Conservation (phyloP, 2,329 filamentous ascomycete genomes). For the Gnomoniopsis sp. region DNA sequence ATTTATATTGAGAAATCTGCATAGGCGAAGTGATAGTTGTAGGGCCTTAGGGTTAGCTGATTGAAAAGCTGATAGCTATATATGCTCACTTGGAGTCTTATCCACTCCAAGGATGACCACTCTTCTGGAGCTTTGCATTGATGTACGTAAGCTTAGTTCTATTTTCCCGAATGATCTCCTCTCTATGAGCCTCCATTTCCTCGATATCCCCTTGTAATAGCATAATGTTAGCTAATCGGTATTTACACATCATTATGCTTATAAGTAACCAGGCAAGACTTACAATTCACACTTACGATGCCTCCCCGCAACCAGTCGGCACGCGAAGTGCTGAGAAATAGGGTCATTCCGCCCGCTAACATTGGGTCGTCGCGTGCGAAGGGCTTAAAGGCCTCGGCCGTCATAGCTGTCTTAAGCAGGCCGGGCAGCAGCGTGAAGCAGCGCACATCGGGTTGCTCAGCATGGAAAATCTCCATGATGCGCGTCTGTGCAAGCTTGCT, state of each 20-base stretch:
- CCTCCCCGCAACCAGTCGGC: conserved; percentile 22
- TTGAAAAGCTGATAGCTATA: no score
- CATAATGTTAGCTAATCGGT: no score
- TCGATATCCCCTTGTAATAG: conserved; percentile 20
- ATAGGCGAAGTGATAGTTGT: no score
- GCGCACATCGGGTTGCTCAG: conserved; percentile 10
- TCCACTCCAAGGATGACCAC: conserved; percentile 22
- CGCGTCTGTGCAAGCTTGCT: conserved; percentile 19
- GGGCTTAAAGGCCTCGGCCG: conserved; percentile 1
- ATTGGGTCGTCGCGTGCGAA: conserved; percentile 6
- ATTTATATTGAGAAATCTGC: no score
- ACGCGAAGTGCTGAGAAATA: conserved; percentile 10
- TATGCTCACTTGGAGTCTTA: no score
- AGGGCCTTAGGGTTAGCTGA: no score
- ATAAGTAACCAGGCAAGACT: background rate
- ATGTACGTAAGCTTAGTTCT: conserved; percentile 19
- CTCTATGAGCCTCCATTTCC: conserved; percentile 23
- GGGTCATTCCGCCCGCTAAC: conserved; percentile 5
- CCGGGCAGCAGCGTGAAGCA: conserved; percentile 11
- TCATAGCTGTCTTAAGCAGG: conserved; percentile 10
- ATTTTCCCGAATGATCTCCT: conserved; percentile 20
- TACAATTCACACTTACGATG: conserved; percentile 22
- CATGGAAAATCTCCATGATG: conserved; percentile 21
- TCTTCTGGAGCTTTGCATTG: conserved; percentile 22
- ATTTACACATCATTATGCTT: background rate